Percentiles rank a stretch among this genome's conserved stretches.
phyloP scores from a whole-genome alignment of 306 rosid species.

The Sindora glabra region DNA sequence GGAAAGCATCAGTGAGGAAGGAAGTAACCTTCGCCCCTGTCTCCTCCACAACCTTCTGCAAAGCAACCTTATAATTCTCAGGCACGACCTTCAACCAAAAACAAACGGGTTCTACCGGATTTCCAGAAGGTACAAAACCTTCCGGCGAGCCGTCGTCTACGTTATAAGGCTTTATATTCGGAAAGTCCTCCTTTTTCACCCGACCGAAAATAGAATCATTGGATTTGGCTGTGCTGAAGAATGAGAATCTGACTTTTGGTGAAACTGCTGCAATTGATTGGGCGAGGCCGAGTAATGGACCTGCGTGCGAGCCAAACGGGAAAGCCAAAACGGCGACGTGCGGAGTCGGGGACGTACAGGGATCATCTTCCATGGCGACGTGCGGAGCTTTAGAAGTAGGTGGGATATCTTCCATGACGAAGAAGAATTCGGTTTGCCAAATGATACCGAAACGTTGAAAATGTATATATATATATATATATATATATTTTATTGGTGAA shows the following conservation, averaged over 20 bases:
- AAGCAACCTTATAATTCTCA: slow-evolving; percentile 17
- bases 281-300: slow-evolving; percentile 41
- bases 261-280: slow-evolving; percentile 29
- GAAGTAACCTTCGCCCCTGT: slow-evolving; percentile 36
- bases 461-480: too few relatives aligned
- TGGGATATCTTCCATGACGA: too few relatives aligned
- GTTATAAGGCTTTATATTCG: slow-evolving; percentile 24
- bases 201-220: slow-evolving; percentile 20
- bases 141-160: slow-evolving; percentile 58
- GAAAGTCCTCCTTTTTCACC: neutral
- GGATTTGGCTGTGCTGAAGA: slow-evolving; percentile 38
- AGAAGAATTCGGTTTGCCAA: too few relatives aligned
- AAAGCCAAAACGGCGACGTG: slow-evolving; percentile 66
- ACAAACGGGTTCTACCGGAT: slow-evolving; percentile 14
- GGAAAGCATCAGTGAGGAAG: slow-evolving; percentile 57
- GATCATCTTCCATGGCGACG: neutral
- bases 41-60: slow-evolving; percentile 26
- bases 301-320: slow-evolving; percentile 71
- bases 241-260: slow-evolving; percentile 33
- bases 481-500: too few relatives aligned
- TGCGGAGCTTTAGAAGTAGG: too few relatives aligned
- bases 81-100: slow-evolving; percentile 35
- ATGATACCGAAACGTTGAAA: too few relatives aligned
- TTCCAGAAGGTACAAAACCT: slow-evolving; percentile 11
- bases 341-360: neutral